Base-by-base conservation (phyloP, 2,329 filamentous ascomycete species). In the Ascochyta clinopodiicola region DNA sequence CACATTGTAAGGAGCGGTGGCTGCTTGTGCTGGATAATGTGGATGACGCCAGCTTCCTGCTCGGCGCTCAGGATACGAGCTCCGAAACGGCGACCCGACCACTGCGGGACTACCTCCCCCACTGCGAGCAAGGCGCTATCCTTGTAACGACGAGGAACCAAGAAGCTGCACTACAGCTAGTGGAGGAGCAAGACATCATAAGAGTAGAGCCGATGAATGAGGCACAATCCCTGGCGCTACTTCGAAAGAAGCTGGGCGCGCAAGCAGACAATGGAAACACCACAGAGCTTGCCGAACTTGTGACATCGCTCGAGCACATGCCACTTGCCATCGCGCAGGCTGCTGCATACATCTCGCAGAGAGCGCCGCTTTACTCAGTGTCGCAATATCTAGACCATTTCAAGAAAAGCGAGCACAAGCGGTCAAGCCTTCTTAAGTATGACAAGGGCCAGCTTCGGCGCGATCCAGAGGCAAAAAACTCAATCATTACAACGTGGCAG, bases 311-410 rank as follows among this genome's bases (percentile, higher is more conserved):
- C 0, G 72, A 74, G 1, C 61, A 50, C 43, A 70, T 75, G 49
- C 75, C 74, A 8, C 70, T 76, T n/a, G 73, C 74, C 0, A 64
- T 76, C 2, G 47, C 64, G 5, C 71, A 76, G 45, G 73, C 74
- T 15, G 66, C 68, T 4, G 61, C 69, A 12, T 75, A 73, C 46
- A 76, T 77, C 42, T 37, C 12, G 4, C 35, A 61, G 10, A 43
- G 56, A 54, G 56, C 53, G 21, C 63, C 61, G 2, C 51, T 38
- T 25, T 59, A 6, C 22, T 61, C 63, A 0, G 55, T 66, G 31
- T 13, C 13, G 5, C 29, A 51, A 40, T 83, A 84, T 55, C 60
- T 83, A 1, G 56, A 67, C 1, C 57, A 76, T 4, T 77, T 81
- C 52, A 62, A 60, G 5, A 51, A 71, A 44, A 76, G 69, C 62